Percentiles rank a stretch among this genome's conserved stretches.
Evolutionary conservation across 768 basidiomycete genomes (phyloP).

Genomic region (Galerina sulciceps): DNA sequence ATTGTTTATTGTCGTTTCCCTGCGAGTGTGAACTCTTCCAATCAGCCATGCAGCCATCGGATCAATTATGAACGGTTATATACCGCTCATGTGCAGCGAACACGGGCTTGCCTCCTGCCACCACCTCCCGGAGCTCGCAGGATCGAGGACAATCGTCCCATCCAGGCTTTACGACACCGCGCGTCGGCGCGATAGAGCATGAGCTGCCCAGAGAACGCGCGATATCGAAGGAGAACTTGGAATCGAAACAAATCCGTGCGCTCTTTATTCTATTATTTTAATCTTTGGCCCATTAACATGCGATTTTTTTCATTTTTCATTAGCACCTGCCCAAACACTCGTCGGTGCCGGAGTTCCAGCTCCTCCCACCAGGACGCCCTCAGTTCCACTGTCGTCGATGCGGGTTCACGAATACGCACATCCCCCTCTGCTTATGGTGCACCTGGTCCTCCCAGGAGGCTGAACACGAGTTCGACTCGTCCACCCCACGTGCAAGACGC

Average conservation of each 20-base stretch:
- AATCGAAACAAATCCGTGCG: slow-evolving; percentile 12
- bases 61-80: too few relatives aligned
- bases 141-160: not conserved
- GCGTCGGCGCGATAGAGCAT: not conserved
- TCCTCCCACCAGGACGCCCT: slow-evolving; percentile 42
- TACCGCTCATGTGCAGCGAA: too few relatives aligned
- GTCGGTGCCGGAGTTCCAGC: slow-evolving; percentile 49
- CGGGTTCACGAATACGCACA: slow-evolving; percentile 49
- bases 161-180: not conserved
- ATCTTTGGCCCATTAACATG: not conserved
- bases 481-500: slow-evolving; percentile 38
- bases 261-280: not conserved
- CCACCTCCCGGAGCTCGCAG: not conserved
- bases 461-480: slow-evolving; percentile 41
- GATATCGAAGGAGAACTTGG: slow-evolving; percentile 7
- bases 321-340: slow-evolving; percentile 49
- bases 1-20: too few relatives aligned
- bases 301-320: not conserved
- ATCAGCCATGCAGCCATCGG: too few relatives aligned
- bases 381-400: slow-evolving; percentile 50
- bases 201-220: not conserved
- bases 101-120: not conserved
- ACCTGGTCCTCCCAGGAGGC: slow-evolving; percentile 49
- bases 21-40: too few relatives aligned
- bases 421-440: slow-evolving; percentile 57